Percentiles rank a stretch among this genome's conserved stretches.
phyloP scores from a whole-genome alignment of 2,329 filamentous ascomycete species.

The Fusarium beomiforme region DNA sequence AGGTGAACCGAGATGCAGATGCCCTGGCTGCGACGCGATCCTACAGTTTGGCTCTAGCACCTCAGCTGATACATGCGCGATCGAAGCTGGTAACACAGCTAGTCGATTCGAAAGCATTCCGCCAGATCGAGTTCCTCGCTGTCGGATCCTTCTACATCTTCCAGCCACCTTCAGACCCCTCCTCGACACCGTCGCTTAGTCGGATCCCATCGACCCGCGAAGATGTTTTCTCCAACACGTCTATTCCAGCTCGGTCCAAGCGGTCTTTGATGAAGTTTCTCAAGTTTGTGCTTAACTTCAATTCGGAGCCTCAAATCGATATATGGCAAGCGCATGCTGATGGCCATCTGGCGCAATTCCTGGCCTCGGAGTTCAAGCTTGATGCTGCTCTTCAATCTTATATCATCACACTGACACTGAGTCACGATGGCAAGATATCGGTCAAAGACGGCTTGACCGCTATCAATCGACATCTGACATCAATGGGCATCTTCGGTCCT shows the following conservation, averaged over 20 bases:
- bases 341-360: constrained; percentile 66
- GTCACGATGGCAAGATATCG: constrained; percentile 70
- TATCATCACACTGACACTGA: constrained; percentile 76
- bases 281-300: constrained; percentile 82
- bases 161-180: constrained; percentile 49
- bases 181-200: constrained; percentile 57
- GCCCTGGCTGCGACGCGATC: constrained; percentile 72
- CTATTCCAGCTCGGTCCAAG: constrained; percentile 83
- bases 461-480: constrained; percentile 82
- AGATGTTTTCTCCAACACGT: constrained; percentile 84
- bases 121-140: constrained; percentile 91
- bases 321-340: constrained; percentile 68
- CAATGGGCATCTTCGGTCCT: constrained; percentile 86
- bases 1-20: constrained; percentile 50
- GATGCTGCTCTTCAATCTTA: constrained; percentile 73
- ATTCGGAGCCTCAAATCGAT: constrained; percentile 64
- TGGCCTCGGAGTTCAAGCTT: constrained; percentile 71
- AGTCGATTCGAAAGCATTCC: constrained; percentile 88
- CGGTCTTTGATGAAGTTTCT: constrained; percentile 92
- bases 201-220: constrained; percentile 90
- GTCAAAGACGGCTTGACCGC: constrained; percentile 74
- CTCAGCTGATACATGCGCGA: constrained; percentile 86
- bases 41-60: constrained; percentile 85
- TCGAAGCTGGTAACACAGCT: constrained; percentile 81
- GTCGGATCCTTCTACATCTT: constrained; percentile 93